Base-by-base conservation (phyloP, 768 basidiomycete species). In the Sarcomyxa edulis region DNA sequence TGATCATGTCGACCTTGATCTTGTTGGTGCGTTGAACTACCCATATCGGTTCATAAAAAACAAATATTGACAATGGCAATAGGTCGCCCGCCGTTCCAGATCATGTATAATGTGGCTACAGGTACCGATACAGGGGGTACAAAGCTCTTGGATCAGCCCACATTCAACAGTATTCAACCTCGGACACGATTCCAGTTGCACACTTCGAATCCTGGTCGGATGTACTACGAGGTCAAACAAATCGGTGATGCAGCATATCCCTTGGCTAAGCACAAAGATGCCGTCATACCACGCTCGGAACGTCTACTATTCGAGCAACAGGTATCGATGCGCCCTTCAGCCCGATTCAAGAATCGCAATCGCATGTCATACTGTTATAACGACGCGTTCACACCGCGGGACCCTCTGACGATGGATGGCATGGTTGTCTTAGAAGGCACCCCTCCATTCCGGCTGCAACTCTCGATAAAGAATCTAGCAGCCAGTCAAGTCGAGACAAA, bases 11-110 rank as follows among this genome's bases (percentile, higher is more conserved):
- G 88, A 91, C 45, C 68, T 97, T n/a, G 81, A 84, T 14, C 65
- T 97, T 32, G 74, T 71, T 37, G 90, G 90, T 84, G 39, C 24
- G 67, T 52, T 25, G 14, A 5, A 10, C n/a, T 43, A 23, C 2
- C 24, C 29, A 20, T 10, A 19, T 19, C 15, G 14, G 3, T n/a
- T 25, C 2, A 20, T 32, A 20, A 27, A 12, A 27, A 16, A 20
- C 23, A 34, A 44, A 34, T 10, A 18, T 33, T 29, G 32, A 22
- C 7, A 11, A 9, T 22, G 19, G 8, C 12, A 29, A 19, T 49
- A 87, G 93, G 93, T 35, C 79, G 81, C 15, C 81, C 90, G n/a
- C 93, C 93, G 0, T 97, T 94, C 74, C 84, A 95, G 55, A 81
- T 95, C 45, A 83, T 77, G 73, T 96, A 94, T 59, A 86, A 89